These are phyloP conservation scores for Pichia sp. DNA, from an alignment of 1,139 yeast genomes.

Conservation along the genomic window DNA sequence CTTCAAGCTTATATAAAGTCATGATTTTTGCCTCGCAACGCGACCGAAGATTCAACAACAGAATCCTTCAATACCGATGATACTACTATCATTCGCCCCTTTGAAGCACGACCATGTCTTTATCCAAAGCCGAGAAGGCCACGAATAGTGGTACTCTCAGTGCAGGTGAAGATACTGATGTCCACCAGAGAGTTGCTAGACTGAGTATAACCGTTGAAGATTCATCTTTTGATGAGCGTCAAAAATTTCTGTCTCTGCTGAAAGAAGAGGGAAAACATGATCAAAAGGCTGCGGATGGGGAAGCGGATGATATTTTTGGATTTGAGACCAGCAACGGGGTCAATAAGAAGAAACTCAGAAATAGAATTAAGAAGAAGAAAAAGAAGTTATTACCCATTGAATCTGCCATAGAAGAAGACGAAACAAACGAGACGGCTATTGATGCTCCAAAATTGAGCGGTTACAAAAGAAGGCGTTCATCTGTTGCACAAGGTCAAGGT, in stretches of 20 bases:
- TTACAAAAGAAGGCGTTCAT: constrained; percentile 34
- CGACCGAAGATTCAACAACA: too few relatives aligned
- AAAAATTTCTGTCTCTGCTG: constrained; percentile 15
- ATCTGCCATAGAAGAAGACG: constrained; percentile 1
- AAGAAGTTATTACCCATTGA: constrained; percentile 1
- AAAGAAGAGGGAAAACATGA: constrained; percentile 2
- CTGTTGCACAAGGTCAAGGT: constrained; percentile 27
- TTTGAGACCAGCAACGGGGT: not conserved
- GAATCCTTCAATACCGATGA: too few relatives aligned
- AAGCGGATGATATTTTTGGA: constrained; percentile 3
- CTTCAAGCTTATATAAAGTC: too few relatives aligned
- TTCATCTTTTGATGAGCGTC: constrained; percentile 12
- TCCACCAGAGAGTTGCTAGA: constrained; percentile 24
- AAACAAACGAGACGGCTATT: not conserved
- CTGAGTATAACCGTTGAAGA: constrained; percentile 23
- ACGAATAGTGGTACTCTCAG: too few relatives aligned
- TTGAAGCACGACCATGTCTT: too few relatives aligned
- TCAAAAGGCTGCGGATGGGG: constrained; percentile 2
- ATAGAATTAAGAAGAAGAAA: not conserved
- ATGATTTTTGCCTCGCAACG: too few relatives aligned
- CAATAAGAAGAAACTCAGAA: not conserved
- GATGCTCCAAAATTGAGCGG: not conserved
- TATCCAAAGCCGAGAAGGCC: too few relatives aligned
- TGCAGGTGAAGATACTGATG: not conserved
- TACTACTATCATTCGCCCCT: too few relatives aligned